These are phyloP conservation scores for Cinnamomum chago DNA, from an alignment of 164 flowering plant species.

Conservation along the genomic window DNA sequence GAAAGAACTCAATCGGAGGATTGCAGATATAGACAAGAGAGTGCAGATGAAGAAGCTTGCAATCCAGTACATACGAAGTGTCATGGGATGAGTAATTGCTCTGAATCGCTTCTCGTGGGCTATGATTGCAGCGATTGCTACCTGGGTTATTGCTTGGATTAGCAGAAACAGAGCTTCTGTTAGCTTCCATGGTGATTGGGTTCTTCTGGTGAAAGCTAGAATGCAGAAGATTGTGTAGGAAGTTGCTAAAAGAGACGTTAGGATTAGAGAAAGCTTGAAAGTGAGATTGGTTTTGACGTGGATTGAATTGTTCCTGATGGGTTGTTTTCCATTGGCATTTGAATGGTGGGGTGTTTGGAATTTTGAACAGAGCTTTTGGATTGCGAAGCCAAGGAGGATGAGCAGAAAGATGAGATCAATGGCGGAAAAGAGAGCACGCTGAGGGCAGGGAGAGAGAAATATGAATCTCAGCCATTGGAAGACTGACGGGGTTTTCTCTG, in stretches of 20 bases:
- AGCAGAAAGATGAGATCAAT: slow-evolving; percentile 53
- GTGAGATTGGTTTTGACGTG: slow-evolving; percentile 29
- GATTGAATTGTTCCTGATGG: slow-evolving; percentile 25
- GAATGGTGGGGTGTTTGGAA: slow-evolving; percentile 16
- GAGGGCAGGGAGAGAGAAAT: slow-evolving; percentile 85
- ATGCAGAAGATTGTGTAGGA: slow-evolving; percentile 34
- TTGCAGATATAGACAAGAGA: slow-evolving; percentile 46
- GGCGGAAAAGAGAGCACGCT: slow-evolving; percentile 50
- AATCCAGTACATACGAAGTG: slow-evolving; percentile 72
- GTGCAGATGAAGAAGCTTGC: slow-evolving; percentile 30
- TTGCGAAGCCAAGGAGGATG: slow-evolving; percentile 29
- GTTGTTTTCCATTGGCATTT: slow-evolving; percentile 27
- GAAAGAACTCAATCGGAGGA: slow-evolving; percentile 32
- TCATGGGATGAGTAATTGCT: slow-evolving; percentile 52
- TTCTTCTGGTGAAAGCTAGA: slow-evolving; percentile 28
- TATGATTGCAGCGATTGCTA: slow-evolving; percentile 38
- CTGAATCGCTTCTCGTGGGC: slow-evolving; percentile 70
- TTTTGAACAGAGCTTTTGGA: slow-evolving; percentile 44
- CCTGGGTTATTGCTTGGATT: slow-evolving; percentile 55
- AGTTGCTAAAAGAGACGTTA: slow-evolving; percentile 42
- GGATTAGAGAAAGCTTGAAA: slow-evolving; percentile 50
- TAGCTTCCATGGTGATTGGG: slow-evolving; percentile 38
- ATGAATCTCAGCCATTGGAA: slow-evolving; percentile 69
- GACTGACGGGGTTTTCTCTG: slow-evolving; percentile 15
- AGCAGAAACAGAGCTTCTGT: slow-evolving; percentile 54